These are phyloP conservation scores for Aspergillus olivimuriae DNA, from an alignment of 495 filamentous ascomycete genomes.

Conservation along the genomic window DNA sequence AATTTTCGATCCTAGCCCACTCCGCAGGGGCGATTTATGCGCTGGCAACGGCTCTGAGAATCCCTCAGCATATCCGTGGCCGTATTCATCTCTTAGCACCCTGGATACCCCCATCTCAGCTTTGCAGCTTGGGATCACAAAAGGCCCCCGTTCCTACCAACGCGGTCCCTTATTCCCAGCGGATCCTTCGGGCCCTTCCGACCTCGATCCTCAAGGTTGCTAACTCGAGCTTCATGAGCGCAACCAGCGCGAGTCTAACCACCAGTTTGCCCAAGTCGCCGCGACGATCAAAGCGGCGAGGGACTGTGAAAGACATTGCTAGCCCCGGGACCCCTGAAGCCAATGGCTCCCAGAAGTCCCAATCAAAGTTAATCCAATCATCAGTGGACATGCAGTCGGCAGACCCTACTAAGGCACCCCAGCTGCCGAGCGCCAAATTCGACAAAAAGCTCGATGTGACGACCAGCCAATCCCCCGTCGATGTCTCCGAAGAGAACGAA, in stretches of 20 bases:
- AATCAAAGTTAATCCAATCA: constrained; percentile 47
- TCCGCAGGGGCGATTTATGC: constrained; percentile 97
- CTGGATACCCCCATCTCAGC: constrained; percentile 98
- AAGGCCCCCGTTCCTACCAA: constrained; percentile 69
- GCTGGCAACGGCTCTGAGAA: constrained; percentile 87
- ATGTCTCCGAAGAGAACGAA: constrained; percentile 49
- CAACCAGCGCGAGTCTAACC: constrained; percentile 84
- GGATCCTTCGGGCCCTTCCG: constrained; percentile 84
- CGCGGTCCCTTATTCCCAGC: constrained; percentile 84
- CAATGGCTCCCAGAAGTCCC: constrained; percentile 43
- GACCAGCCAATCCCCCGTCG: constrained; percentile 6
- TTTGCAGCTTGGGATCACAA: constrained; percentile 73
- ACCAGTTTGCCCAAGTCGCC: constrained; percentile 72
- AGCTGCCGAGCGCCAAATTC: constrained; percentile 12
- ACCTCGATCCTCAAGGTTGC: constrained; percentile 89
- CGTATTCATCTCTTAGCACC: constrained; percentile 92
- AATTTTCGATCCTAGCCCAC: constrained; percentile 97
- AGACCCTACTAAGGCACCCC: constrained; percentile 13
- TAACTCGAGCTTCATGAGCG: constrained; percentile 90
- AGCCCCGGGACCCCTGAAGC: constrained; percentile 17
- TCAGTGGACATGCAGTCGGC: constrained; percentile 25
- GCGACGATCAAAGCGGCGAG: constrained; percentile 57
- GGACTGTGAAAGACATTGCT: constrained; percentile 35
- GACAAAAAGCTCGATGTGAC: constrained; percentile 2
- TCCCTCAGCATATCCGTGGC: constrained; percentile 93